Conservation (phyloP, 2,329 filamentous ascomycete species). For the Colletotrichum sp. region DNA sequence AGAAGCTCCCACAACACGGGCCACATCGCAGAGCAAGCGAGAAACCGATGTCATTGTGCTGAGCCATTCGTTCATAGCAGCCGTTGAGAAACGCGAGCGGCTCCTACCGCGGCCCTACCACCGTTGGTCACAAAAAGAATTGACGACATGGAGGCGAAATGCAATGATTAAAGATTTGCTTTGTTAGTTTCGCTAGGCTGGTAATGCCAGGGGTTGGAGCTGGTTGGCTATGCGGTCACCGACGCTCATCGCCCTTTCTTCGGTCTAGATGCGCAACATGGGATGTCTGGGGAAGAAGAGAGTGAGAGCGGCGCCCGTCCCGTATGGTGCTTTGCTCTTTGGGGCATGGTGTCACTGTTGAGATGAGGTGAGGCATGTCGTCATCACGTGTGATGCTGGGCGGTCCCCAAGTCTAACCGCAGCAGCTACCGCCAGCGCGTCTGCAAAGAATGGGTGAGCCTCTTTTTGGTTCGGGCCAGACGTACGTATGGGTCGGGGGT, state of each 20-base stretch:
- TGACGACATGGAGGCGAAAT: constrained; percentile 3
- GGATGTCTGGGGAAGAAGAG: background rate
- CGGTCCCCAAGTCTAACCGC: background rate
- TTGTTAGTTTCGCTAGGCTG: background rate
- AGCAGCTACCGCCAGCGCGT: background rate
- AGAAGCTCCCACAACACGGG: background rate
- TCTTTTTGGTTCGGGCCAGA: background rate
- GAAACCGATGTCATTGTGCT: constrained; percentile 9
- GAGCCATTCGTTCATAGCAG: background rate
- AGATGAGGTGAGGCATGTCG: constrained; percentile 19
- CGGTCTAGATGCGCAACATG: background rate
- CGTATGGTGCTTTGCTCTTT: background rate
- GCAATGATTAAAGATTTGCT: background rate
- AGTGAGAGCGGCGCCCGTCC: background rate
- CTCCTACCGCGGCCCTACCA: background rate
- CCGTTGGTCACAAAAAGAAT: background rate
- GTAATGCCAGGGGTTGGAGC: background rate
- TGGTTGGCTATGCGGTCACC: constrained; percentile 8
- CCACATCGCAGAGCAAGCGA: background rate
- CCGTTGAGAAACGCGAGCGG: background rate
- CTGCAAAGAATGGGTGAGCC: background rate
- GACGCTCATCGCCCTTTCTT: background rate
- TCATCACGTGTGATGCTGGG: constrained; percentile 19
- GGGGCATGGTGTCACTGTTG: constrained; percentile 4
- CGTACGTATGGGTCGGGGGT: background rate